Conservation (phyloP, 306 rosid genomes). For the Corylus americana region DNA sequence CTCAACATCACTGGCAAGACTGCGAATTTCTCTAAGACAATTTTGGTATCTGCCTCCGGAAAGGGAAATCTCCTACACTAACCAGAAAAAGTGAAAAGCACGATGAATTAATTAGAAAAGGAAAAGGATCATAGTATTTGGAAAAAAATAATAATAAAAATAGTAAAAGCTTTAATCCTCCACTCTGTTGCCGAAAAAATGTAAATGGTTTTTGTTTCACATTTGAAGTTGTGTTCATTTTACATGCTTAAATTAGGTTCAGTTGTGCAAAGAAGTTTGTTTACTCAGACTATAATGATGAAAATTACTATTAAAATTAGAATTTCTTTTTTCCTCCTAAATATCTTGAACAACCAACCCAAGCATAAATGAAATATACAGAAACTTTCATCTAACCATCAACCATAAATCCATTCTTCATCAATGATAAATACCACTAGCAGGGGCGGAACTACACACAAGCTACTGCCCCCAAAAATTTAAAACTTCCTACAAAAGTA, state of each 20-base stretch:
- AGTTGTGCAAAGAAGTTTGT: neutral
- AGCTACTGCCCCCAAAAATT: too few species aligned
- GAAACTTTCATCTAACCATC: too few species aligned
- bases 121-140: neutral
- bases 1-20: constrained; percentile 75
- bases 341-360: neutral
- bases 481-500: too few species aligned
- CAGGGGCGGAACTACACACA: too few species aligned
- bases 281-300: neutral
- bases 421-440: neutral
- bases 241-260: neutral
- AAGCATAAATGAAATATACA: too few species aligned
- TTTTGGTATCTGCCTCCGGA: constrained; percentile 87
- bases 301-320: neutral
- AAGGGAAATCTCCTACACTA: constrained; percentile 92
- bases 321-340: neutral
- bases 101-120: constrained; percentile 38
- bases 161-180: neutral
- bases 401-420: neutral
- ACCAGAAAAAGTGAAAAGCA: constrained; percentile 48
- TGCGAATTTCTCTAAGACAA: constrained; percentile 88
- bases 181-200: neutral
- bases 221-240: neutral
- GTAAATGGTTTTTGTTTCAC: neutral
- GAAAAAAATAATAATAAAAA: neutral